These are phyloP conservation scores for Candida sonorensis DNA, from an alignment of 805 yeast genomes.

Conservation along the genomic window DNA sequence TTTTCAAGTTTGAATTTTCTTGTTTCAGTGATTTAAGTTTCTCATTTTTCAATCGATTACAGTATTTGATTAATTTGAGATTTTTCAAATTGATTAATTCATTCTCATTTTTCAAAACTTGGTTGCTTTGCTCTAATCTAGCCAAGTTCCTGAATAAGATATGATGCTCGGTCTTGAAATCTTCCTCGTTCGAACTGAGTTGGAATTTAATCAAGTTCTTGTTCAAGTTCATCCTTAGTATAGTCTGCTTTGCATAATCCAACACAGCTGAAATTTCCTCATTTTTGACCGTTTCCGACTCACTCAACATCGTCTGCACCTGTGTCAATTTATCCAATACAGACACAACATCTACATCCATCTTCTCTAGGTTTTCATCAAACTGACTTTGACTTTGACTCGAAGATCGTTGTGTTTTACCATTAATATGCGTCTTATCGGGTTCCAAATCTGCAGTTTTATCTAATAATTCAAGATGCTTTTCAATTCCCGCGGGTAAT, in stretches of 20 bases:
- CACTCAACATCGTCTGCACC: slow-evolving; percentile 7
- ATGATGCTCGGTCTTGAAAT: slow-evolving; percentile 24
- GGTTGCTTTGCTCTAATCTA: slow-evolving; percentile 21
- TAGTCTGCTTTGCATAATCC: slow-evolving; percentile 12
- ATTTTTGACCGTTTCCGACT: background rate
- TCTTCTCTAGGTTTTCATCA: slow-evolving; percentile 14
- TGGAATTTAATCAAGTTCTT: slow-evolving; percentile 27
- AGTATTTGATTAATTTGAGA: slow-evolving; percentile 26
- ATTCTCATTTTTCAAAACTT: slow-evolving; percentile 23
- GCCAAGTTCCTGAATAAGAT: slow-evolving; percentile 22
- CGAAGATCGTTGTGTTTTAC: too few relatives aligned
- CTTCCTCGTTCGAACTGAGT: slow-evolving; percentile 21
- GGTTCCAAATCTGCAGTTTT: too few relatives aligned
- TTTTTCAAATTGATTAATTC: slow-evolving; percentile 25
- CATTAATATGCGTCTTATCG: too few relatives aligned
- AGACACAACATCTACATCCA: slow-evolving; percentile 11
- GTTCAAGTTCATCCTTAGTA: slow-evolving; percentile 25
- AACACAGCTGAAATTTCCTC: slow-evolving; percentile 4
- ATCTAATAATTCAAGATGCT: too few relatives aligned
- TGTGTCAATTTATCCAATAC: slow-evolving; percentile 6
- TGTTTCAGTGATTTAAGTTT: slow-evolving; percentile 20
- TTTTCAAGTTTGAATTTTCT: slow-evolving; percentile 23
- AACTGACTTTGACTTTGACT: too few relatives aligned
- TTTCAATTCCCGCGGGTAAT: too few relatives aligned
- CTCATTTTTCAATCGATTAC: slow-evolving; percentile 23